A percentile compares a stretch with the other conserved stretches of the same genome.
phyloP scores from a whole-genome alignment of 2,329 filamentous ascomycete genomes.

The Scedosporium boydii region DNA sequence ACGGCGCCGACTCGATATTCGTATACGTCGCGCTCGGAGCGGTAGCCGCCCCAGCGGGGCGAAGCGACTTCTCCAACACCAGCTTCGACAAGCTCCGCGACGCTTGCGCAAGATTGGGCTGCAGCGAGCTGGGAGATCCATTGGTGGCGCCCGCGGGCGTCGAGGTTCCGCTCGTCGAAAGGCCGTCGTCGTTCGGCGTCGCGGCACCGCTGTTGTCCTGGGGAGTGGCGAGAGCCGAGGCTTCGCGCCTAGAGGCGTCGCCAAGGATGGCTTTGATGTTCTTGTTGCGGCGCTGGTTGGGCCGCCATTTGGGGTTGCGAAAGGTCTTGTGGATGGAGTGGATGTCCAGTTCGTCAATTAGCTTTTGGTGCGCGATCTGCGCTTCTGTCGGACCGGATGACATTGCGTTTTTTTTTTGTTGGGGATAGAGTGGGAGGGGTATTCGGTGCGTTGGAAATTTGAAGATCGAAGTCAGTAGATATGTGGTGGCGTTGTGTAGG shows the following conservation, averaged over 20 bases:
- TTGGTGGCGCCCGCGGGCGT: conserved; percentile 35
- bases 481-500: no score
- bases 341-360: conserved; percentile 89
- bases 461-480: no score
- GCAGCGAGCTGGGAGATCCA: conserved; percentile 19
- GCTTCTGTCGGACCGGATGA: conserved; percentile 57
- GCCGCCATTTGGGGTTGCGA: conserved; percentile 83
- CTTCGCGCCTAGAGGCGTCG: conserved; percentile 80
- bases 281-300: conserved; percentile 93
- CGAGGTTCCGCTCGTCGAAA: conserved; percentile 48
- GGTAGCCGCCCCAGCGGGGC: conserved; percentile 10
- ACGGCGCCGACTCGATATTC: conserved; percentile 92
- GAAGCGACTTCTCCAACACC: conserved; percentile 73
- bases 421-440: not conserved
- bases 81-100: conserved; percentile 78
- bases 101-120: conserved; percentile 71
- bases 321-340: conserved; percentile 79
- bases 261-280: conserved; percentile 95
- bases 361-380: conserved; percentile 70
- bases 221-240: conserved; percentile 72
- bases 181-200: conserved; percentile 49
- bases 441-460: not conserved
- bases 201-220: conserved; percentile 67
- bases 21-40: conserved; percentile 81
- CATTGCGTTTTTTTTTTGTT: conserved; percentile 27